Base-by-base conservation (phyloP, 2,329 filamentous ascomycete species). In the Alternaria viburni region DNA sequence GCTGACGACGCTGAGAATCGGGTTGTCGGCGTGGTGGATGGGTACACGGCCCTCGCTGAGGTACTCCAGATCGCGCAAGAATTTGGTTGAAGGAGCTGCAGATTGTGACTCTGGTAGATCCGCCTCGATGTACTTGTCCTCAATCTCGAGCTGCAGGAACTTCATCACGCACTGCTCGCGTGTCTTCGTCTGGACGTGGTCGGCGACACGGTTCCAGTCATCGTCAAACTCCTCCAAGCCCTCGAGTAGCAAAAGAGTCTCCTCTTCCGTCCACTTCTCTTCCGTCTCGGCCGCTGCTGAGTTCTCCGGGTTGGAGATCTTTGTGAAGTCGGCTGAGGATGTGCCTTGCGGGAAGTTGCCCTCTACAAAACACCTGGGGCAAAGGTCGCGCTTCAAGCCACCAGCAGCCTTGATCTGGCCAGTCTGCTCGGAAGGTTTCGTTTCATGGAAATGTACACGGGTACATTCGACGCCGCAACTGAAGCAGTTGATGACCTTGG, bases 111-210 rank as follows among this genome's bases (percentile, higher is more conserved):
- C 69, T 59, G 92, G 83, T 8, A 89, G 87, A 73, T 95, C 90
- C 8, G 93, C 89, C 73, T 98, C 94, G 10, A 97, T 85, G 76
- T 97, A 99, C 79, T 97, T 96, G 83, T 97, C 95, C 79, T 98
- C 96, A 66, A 99, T 99, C 71, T 97, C 95, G 36, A 99, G 86
- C 77, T 97, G 93, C 68, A 99, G 81, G 83, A 99, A 99, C 78
- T 97, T 96, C 72, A 98, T 86, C 15, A 98, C 95, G 79, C 96
- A 99, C 82, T 99, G 95, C 80, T 99, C 96, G 57, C 93, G 88
- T 2, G 93, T 97, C 64, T 95, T 90, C 3, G 93, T 96, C 52
- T 92, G 92, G 46, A 99, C 96, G 75, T 97, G 92, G 67, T 95
- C 93, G 1, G 96, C 90, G 69, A 99, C 94, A 73, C 93, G 89